A percentile compares a stretch with the other conserved stretches of the same genome.
Conservation (phyloP, 2,329 filamentous ascomycete species). For the Aspergillus sp. region DNA sequence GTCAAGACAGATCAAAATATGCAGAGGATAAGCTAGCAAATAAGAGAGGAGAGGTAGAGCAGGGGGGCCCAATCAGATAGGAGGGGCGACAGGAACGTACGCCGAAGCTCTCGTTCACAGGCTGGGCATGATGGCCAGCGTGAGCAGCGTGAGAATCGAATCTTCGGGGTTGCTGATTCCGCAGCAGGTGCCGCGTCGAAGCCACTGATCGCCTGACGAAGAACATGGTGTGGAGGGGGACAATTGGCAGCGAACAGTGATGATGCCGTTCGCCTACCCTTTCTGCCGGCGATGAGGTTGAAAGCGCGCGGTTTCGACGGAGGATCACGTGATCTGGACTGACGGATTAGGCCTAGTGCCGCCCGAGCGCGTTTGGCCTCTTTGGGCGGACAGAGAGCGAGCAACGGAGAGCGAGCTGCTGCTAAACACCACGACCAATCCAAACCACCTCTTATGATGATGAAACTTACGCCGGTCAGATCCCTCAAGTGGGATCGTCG, state of each 20-base stretch:
- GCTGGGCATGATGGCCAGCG: conserved; percentile 35
- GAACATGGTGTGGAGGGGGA: conserved; percentile 34
- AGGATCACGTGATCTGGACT: conserved; percentile 10
- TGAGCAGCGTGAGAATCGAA: conserved; percentile 39
- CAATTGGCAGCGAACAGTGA: conserved; percentile 25
- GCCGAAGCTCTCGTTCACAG: conserved; percentile 43
- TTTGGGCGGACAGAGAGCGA: no score
- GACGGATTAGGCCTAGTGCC: conserved; percentile 6
- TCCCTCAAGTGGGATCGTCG: no score
- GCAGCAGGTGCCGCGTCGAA: conserved; percentile 33
- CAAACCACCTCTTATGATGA: no score
- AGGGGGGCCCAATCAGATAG: conserved; percentile 2
- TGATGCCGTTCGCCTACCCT: conserved; percentile 19
- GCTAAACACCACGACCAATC: no score
- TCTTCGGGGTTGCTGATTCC: conserved; percentile 39
- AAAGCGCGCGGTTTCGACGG: conserved; percentile 11
- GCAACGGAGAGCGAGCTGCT: no score
- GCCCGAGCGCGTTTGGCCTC: no score
- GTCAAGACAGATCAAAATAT: conserved; percentile 3
- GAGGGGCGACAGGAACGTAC: conserved; percentile 29
- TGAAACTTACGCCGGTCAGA: no score
- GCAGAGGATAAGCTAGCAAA: neutral
- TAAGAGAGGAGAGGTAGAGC: no score
- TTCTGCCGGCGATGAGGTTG: conserved; percentile 14
- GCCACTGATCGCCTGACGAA: conserved; percentile 36